phyloP scores from a whole-genome alignment of 441 rosid genomes.

The Pelargonium citronellum region DNA sequence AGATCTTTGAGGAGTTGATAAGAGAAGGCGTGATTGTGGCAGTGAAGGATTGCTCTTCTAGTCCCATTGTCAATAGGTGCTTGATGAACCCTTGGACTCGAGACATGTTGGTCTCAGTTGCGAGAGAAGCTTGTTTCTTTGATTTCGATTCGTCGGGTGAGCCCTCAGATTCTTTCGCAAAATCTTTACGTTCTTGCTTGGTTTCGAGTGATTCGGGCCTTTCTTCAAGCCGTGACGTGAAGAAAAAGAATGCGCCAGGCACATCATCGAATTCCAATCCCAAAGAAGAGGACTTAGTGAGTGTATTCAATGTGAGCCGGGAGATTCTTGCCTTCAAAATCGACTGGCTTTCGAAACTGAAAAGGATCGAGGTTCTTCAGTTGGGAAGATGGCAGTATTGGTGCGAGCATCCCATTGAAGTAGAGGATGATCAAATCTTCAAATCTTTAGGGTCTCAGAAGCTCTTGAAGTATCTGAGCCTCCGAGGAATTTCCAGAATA shows the following conservation, averaged over 20 bases:
- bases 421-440: too few relatives aligned
- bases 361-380: constrained; percentile 11
- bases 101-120: constrained; percentile 12
- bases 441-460: not conserved
- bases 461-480: constrained; percentile 9
- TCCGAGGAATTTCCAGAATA: constrained; percentile 16
- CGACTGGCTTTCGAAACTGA: constrained; percentile 2
- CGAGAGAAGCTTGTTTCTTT: not conserved
- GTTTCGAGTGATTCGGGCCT: too few relatives aligned
- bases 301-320: not conserved
- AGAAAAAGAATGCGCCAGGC: too few relatives aligned
- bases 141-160: not conserved
- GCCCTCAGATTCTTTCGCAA: not conserved
- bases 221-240: too few relatives aligned
- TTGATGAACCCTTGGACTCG: constrained; percentile 4
- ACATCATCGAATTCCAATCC: too few relatives aligned
- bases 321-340: not conserved
- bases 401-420: not conserved
- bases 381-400: constrained; percentile 11
- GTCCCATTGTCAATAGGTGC: constrained; percentile 11
- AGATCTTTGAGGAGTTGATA: too few relatives aligned
- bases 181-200: not conserved
- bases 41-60: too few relatives aligned
- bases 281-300: not conserved
- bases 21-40: too few relatives aligned